Evolutionary conservation across 257 asterid species (phyloP).

Genomic region (Sherardia arvensis): DNA sequence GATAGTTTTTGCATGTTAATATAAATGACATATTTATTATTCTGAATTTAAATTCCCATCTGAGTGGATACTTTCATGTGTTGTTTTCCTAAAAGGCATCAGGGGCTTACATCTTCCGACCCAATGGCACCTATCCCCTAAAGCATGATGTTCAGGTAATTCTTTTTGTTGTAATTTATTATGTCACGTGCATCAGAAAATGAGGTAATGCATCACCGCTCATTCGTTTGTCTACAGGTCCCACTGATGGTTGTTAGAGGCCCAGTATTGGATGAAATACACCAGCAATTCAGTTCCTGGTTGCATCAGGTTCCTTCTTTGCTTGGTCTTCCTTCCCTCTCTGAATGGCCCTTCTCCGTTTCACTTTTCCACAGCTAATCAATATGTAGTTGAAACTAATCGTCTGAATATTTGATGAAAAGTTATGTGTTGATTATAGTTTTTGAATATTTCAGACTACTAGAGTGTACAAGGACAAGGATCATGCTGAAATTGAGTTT

Average conservation of each 20-base stretch:
- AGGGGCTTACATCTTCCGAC: conserved; percentile 86
- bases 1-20: neutral
- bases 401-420: neutral
- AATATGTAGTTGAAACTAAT: neutral
- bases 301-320: conserved; percentile 52
- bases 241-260: conserved; percentile 50
- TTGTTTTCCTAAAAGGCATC: conserved; percentile 44
- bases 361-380: neutral
- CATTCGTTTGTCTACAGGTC: conserved; percentile 28
- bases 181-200: neutral
- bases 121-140: conserved; percentile 55
- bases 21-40: neutral
- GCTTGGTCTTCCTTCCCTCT: neutral
- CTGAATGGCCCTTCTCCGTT: neutral
- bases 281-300: conserved; percentile 62
- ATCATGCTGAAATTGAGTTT: conserved; percentile 22
- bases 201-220: neutral
- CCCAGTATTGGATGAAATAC: conserved; percentile 72
- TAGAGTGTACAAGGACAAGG: conserved; percentile 20
- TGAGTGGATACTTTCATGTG: conserved; percentile 10
- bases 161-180: conserved; percentile 8
- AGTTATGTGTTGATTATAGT: neutral
- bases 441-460: conserved; percentile 7
- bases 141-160: conserved; percentile 45
- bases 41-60: neutral